Evolutionary conservation across 2,329 filamentous ascomycete species (phyloP).

Genomic region (Diaporthe longicolla): DNA sequence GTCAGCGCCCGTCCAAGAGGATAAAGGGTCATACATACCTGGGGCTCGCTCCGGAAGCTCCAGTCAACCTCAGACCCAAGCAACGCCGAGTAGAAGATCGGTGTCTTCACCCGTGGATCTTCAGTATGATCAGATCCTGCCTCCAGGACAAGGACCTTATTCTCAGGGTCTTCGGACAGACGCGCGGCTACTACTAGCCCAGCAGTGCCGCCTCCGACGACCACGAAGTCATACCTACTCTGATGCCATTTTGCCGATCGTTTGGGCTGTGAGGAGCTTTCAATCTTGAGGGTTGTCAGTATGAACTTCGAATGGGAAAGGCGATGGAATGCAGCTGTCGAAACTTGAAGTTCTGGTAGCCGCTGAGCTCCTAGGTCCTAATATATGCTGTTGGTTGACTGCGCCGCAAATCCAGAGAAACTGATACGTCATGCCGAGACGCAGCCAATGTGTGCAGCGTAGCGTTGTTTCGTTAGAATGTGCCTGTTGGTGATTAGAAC

Average conservation of each 20-base stretch:
- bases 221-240: conserved; percentile 57
- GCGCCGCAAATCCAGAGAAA: background rate
- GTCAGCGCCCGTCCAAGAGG: background rate
- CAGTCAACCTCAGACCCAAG: conserved; percentile 37
- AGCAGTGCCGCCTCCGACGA: conserved; percentile 65
- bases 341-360: too few species aligned
- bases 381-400: background rate
- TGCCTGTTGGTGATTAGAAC: too few species aligned
- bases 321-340: too few species aligned
- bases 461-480: too few species aligned
- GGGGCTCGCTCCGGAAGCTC: conserved; percentile 30
- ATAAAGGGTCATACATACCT: background rate
- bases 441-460: background rate
- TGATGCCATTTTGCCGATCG: background rate
- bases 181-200: conserved; percentile 62
- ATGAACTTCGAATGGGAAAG: too few species aligned
- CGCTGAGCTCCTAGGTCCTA: too few species aligned
- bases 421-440: background rate
- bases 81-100: conserved; percentile 30
- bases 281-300: background rate
- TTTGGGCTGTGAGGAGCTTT: too few species aligned
- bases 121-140: conserved; percentile 53
- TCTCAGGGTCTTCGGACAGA: conserved; percentile 53
- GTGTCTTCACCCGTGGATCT: conserved; percentile 49
- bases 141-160: conserved; percentile 57